Percentiles rank a stretch among this genome's conserved stretches.
Conservation (phyloP, 2,329 filamentous ascomycete species). For the Ambrosiella xylebori region DNA sequence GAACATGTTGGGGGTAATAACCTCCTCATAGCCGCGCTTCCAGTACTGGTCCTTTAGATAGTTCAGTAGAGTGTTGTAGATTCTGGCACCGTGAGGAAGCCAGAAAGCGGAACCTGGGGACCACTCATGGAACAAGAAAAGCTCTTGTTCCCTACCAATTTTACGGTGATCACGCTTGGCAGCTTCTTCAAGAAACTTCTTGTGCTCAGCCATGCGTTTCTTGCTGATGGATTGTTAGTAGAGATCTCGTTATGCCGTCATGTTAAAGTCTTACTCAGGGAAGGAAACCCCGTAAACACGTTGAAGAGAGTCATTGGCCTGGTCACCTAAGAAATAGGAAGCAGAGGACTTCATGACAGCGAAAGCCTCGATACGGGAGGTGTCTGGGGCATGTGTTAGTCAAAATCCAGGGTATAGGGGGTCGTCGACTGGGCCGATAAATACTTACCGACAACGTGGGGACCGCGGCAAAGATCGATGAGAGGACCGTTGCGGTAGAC, state of each 20-base stretch:
- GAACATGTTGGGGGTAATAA: slow-evolving; percentile 89
- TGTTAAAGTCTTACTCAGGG: slow-evolving; percentile 21
- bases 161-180: slow-evolving; percentile 90
- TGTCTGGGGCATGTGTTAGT: slow-evolving; percentile 30
- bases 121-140: slow-evolving; percentile 90
- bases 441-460: slow-evolving; percentile 55
- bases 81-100: slow-evolving; percentile 78
- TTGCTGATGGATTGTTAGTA: slow-evolving; percentile 32
- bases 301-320: slow-evolving; percentile 86
- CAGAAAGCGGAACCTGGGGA: slow-evolving; percentile 92
- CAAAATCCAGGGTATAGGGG: not conserved
- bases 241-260: not conserved
- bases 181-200: slow-evolving; percentile 93
- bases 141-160: slow-evolving; percentile 86
- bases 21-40: slow-evolving; percentile 85
- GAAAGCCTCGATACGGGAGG: slow-evolving; percentile 85
- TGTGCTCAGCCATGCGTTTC: slow-evolving; percentile 81
- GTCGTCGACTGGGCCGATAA: not conserved
- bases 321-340: slow-evolving; percentile 69
- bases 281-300: slow-evolving; percentile 92
- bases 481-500: slow-evolving; percentile 88
- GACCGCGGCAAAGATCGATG: slow-evolving; percentile 88
- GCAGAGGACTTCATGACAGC: slow-evolving; percentile 65
- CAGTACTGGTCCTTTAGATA: slow-evolving; percentile 80
- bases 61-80: slow-evolving; percentile 74